Conservation (phyloP, 768 basidiomycete species). For the Suillus ampliporus region DNA sequence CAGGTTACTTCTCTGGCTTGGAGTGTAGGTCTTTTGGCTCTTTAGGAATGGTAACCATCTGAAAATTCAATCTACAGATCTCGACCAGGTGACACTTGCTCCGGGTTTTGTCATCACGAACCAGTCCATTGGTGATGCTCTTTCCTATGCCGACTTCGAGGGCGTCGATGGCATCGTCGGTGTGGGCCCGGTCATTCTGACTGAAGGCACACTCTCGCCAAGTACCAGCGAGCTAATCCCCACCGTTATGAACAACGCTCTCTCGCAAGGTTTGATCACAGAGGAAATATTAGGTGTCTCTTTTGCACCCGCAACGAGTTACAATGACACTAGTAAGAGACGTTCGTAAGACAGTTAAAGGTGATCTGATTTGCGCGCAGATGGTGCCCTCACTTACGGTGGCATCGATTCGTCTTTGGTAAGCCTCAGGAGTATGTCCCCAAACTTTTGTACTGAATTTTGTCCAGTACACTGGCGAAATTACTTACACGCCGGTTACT, state of each 20-base stretch:
- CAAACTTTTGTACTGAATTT: neutral
- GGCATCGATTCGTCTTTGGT: conserved; percentile 19
- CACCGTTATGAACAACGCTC: conserved; percentile 25
- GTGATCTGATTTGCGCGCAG: conserved; percentile 1
- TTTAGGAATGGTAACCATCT: neutral
- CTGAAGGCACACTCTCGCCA: conserved; percentile 14
- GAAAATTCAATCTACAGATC: neutral
- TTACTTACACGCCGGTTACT: conserved; percentile 27
- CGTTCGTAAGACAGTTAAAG: neutral
- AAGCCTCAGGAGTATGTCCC: conserved; percentile 1
- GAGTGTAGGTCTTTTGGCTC: conserved; percentile 28
- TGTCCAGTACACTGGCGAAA: conserved; percentile 20
- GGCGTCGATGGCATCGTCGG: conserved; percentile 28
- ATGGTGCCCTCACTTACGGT: conserved; percentile 26
- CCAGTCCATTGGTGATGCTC: conserved; percentile 28
- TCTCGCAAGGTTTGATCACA: conserved; percentile 19
- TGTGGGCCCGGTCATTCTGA: conserved; percentile 20
- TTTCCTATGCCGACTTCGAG: conserved; percentile 17
- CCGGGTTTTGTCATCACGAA: conserved; percentile 20
- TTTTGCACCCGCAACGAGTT: conserved; percentile 20
- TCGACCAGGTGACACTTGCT: conserved; percentile 25
- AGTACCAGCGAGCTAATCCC: conserved; percentile 17
- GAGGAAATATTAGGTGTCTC: conserved; percentile 21
- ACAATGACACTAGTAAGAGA: conserved; percentile 13
- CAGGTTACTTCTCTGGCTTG: conserved; percentile 33